phyloP scores from a whole-genome alignment of 2,329 filamentous ascomycete genomes.

The Aspergillus costaricaensis region DNA sequence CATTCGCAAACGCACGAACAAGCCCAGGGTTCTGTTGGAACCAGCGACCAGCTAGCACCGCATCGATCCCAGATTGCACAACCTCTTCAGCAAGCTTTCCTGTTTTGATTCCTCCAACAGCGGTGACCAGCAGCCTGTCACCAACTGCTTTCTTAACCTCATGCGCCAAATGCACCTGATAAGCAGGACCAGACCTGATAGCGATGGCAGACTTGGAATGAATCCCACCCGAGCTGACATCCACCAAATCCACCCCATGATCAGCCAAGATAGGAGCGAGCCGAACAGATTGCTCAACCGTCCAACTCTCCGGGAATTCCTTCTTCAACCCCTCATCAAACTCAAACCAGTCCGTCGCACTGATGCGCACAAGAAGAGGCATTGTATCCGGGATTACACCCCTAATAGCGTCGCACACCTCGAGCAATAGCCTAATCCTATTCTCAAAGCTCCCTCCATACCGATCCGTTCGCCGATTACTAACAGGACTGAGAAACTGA shows the following conservation, averaged over 20 bases:
- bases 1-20: constrained; percentile 59
- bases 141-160: constrained; percentile 26
- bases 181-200: constrained; percentile 24
- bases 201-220: constrained; percentile 15
- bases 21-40: constrained; percentile 63
- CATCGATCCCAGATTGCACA: constrained; percentile 52
- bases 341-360: constrained; percentile 66
- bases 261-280: constrained; percentile 15
- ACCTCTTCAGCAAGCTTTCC: constrained; percentile 36
- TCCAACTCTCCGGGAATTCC: constrained; percentile 25
- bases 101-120: constrained; percentile 25
- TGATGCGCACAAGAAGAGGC: constrained; percentile 62
- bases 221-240: constrained; percentile 1
- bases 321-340: constrained; percentile 16
- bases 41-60: constrained; percentile 53
- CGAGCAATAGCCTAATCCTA: constrained; percentile 11
- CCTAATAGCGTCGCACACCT: constrained; percentile 35
- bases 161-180: constrained; percentile 29
- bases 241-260: constrained; percentile 10
- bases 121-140: constrained; percentile 22
- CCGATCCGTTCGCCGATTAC: constrained; percentile 27
- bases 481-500: constrained; percentile 27
- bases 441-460: constrained; percentile 25
- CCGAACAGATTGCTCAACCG: constrained; percentile 13
- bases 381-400: constrained; percentile 51